Percentiles rank a stretch among this genome's conserved stretches.
Conservation (phyloP, 2,329 filamentous ascomycete species). For the Colletotrichum gloeosporioides region DNA sequence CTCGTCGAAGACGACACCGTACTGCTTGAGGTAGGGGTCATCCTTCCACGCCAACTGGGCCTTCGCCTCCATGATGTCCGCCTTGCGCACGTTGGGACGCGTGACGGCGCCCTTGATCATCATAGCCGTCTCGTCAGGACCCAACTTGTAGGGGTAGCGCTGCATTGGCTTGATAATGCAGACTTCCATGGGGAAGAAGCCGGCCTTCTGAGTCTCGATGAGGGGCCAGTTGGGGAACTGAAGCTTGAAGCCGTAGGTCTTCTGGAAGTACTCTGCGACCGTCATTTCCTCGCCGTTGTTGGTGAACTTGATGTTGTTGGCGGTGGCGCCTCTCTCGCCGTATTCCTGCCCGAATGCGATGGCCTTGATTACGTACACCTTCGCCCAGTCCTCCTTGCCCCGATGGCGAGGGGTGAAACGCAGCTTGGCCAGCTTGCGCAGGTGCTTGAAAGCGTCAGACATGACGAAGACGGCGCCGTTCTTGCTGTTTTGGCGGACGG, state of each 20-base stretch:
- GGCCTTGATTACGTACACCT: conserved; percentile 56
- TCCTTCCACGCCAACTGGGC: conserved; percentile 67
- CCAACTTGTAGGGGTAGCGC: conserved; percentile 68
- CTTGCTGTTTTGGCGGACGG: conserved; percentile 29
- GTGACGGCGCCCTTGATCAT: conserved; percentile 97
- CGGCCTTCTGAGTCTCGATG: conserved; percentile 60
- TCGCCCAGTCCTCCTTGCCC: conserved; percentile 48
- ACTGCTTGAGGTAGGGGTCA: conserved; percentile 75
- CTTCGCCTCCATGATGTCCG: conserved; percentile 73
- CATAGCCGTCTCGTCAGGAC: conserved; percentile 68
- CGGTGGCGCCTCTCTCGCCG: conserved; percentile 50
- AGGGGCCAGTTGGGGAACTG: conserved; percentile 57
- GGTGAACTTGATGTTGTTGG: conserved; percentile 60
- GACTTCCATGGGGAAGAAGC: conserved; percentile 67
- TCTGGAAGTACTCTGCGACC: conserved; percentile 60
- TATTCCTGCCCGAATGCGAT: conserved; percentile 53
- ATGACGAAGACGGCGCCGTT: conserved; percentile 31
- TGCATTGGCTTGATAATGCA: conserved; percentile 60
- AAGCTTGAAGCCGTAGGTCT: conserved; percentile 59
- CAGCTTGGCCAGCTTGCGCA: conserved; percentile 60
- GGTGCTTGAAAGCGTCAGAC: conserved; percentile 58
- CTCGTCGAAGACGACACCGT: conserved; percentile 72
- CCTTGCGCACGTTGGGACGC: conserved; percentile 70
- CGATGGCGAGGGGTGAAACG: conserved; percentile 63
- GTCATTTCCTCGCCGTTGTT: conserved; percentile 41